Evolutionary conservation across 2,329 filamentous ascomycete species (phyloP), one percentile per base, ranked within the genome.

Genomic region (Sordariomycetes sp.): DNA sequence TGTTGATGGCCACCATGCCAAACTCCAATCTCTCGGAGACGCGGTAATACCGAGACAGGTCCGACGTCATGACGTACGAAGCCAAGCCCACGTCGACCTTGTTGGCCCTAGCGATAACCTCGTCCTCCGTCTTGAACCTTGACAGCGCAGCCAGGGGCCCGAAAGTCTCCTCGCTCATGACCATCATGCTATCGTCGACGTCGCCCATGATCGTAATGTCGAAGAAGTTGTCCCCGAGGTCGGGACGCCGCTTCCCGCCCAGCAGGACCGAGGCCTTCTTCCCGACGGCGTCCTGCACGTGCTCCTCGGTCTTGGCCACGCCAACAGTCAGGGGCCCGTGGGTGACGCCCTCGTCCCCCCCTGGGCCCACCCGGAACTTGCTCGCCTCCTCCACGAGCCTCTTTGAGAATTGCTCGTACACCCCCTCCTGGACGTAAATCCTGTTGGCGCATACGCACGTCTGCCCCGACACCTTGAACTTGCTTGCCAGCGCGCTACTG

Each of bases 401-500:
- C 52, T 75, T 64, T 5, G 82, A 80, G 63, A 95, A 95, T 42
- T 78, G 74, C 64, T 92, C 86, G 72, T 94, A 90, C 68, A 95
- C 81, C 59, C 83, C 85, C 42, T 77, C 75, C 69, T 95, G 89
- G 10, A 95, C 80, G 69, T 87, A 92, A 62, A 95, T 81, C 32
- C 89, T 79, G 74, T 95, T 95, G 32, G 88, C 88, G 65, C 87
- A 91, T 22, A 97, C 91, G 70, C 94, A 99, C 0, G 94, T 97
- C 76, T 99, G 94, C 39, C 94, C 94, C 0, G 89, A 95, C 42
- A 86, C 90, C 57, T 94, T 87, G 82, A 97, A 97, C 71, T 97
- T 99, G 65, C 83, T 90, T 25, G 85, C 75, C 57, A 97, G 81
- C 54, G 90, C 90, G 32, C 91, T 92, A 0, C 82, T 74, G 1